Conservation (phyloP, 2,329 filamentous ascomycete species). For the Paraphaeosphaeria sporulosa region DNA sequence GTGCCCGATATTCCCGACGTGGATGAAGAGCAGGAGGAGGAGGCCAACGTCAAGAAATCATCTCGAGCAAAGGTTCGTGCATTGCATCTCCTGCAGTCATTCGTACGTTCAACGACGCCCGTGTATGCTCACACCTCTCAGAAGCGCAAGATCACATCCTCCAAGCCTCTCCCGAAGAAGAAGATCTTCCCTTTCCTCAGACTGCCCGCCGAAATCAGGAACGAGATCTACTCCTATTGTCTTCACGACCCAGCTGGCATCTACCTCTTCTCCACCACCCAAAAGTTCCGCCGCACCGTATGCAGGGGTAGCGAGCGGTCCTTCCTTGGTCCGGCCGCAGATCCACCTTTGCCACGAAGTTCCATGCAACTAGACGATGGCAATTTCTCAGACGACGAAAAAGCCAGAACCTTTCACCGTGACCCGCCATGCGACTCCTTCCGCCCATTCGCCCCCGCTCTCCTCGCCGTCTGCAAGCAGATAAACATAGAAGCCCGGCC, state of each 20-base stretch:
- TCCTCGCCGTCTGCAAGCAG: slow-evolving; percentile 41
- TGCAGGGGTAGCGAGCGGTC: slow-evolving; percentile 25
- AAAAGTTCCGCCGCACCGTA: slow-evolving; percentile 40
- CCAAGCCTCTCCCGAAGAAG: slow-evolving; percentile 36
- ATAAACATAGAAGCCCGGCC: slow-evolving; percentile 35
- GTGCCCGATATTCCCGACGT: slow-evolving; percentile 11
- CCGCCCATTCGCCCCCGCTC: slow-evolving; percentile 27
- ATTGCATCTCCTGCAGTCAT: not conserved
- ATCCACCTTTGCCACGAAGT: not conserved
- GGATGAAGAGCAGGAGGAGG: slow-evolving; percentile 18
- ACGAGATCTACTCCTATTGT: slow-evolving; percentile 41
- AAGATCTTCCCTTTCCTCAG: slow-evolving; percentile 45
- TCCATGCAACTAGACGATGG: not conserved
- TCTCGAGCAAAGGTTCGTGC: slow-evolving; percentile 36
- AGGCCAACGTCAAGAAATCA: slow-evolving; percentile 17
- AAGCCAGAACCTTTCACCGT: slow-evolving; percentile 7
- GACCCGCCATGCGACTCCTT: slow-evolving; percentile 18
- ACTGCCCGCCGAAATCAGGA: slow-evolving; percentile 45
- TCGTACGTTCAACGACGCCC: not conserved
- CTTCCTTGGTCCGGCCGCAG: not conserved
- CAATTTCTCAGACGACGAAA: slow-evolving; percentile 8
- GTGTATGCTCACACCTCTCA: slow-evolving; percentile 10
- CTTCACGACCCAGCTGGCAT: slow-evolving; percentile 38
- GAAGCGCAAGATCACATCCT: slow-evolving; percentile 29
- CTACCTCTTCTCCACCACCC: slow-evolving; percentile 31